phyloP scores from a whole-genome alignment of 2,329 filamentous ascomycete species.

The Aurifilum marmelostoma region DNA sequence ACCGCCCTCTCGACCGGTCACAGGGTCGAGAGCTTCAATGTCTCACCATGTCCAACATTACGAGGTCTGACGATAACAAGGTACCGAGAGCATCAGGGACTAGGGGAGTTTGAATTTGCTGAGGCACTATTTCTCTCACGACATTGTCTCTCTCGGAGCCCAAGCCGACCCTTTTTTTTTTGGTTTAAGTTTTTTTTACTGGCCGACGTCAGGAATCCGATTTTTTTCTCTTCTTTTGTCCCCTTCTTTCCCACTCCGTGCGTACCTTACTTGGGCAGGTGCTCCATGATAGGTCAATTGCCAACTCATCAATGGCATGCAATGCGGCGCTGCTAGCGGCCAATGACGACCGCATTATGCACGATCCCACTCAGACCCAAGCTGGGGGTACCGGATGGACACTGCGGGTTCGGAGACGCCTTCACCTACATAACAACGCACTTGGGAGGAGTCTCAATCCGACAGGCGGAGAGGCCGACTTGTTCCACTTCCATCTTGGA shows the following conservation, averaged over 20 bases:
- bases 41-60: conserved; percentile 27
- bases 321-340: conserved; percentile 21
- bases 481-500: background rate
- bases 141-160: background rate
- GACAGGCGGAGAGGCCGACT: background rate
- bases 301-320: conserved; percentile 30
- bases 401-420: conserved; percentile 2
- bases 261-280: conserved; percentile 27
- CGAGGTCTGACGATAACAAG: conserved; percentile 17
- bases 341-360: conserved; percentile 28
- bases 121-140: background rate
- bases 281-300: conserved; percentile 30
- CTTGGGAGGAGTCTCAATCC: background rate
- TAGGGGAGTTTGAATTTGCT: background rate
- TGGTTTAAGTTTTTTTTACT: background rate
- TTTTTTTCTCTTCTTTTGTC: background rate
- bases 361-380: conserved; percentile 12
- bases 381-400: conserved; percentile 4
- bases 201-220: background rate
- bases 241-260: background rate
- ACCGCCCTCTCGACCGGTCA: conserved; percentile 24
- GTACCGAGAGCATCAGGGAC: background rate
- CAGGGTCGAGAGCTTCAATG: conserved; percentile 14
- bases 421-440: background rate
- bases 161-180: background rate